Conservation (phyloP, 2,329 filamentous ascomycete species). For the Nothomitra cinnamomea region DNA sequence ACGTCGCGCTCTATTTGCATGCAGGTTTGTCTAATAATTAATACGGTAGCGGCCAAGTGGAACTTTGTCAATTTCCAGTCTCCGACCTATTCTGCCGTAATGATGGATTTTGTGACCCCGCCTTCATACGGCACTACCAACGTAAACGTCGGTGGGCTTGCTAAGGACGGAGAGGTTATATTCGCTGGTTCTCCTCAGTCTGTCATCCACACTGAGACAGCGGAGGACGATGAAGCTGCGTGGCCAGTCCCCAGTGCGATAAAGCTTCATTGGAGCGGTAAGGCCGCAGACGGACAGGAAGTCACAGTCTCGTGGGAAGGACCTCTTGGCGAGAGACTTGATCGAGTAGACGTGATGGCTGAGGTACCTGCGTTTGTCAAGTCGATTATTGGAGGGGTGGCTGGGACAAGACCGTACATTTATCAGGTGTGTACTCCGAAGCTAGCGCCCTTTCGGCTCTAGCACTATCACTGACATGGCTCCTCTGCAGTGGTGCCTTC, state of each 20-base stretch:
- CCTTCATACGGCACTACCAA: constrained; percentile 76
- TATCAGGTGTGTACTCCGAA: constrained; percentile 55
- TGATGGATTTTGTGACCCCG: constrained; percentile 95
- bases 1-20: constrained; percentile 2
- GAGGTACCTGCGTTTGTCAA: constrained; percentile 94
- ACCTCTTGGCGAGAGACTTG: constrained; percentile 48
- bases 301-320: constrained; percentile 55
- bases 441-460: not conserved
- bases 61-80: constrained; percentile 89
- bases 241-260: constrained; percentile 75
- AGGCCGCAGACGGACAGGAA: constrained; percentile 56
- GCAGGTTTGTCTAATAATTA: constrained; percentile 7
- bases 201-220: constrained; percentile 50
- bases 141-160: constrained; percentile 69
- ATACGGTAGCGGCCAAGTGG: constrained; percentile 53
- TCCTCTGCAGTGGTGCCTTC: not conserved
- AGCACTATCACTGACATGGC: constrained; percentile 12
- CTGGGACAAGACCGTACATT: constrained; percentile 91
- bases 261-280: constrained; percentile 64
- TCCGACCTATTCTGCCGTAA: constrained; percentile 64
- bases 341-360: constrained; percentile 89
- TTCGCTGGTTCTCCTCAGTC: constrained; percentile 49
- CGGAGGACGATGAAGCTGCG: constrained; percentile 58
- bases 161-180: constrained; percentile 65
- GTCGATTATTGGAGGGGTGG: constrained; percentile 72